Evolutionary conservation across 2,329 filamentous ascomycete species (phyloP).

Genomic region (Exophiala sideris): DNA sequence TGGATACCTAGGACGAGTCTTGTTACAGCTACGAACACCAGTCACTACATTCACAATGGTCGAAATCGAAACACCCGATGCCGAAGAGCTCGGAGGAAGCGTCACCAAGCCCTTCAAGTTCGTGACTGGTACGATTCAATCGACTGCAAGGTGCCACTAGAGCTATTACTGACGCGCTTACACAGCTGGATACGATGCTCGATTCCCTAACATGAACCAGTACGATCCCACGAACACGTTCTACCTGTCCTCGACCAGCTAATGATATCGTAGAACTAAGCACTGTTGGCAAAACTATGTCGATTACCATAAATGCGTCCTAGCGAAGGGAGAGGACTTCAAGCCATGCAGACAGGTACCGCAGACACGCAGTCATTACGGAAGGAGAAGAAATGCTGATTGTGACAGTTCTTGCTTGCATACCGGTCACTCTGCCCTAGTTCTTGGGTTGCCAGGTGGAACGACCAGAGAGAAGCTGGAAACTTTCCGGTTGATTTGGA

Average conservation of each 20-base stretch:
- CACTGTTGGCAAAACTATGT: conserved; percentile 99
- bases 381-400: conserved; percentile 5
- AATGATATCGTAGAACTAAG: conserved; percentile 62
- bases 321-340: conserved; percentile 98
- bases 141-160: conserved; percentile 9
- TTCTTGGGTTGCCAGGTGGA: conserved; percentile 91
- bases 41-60: conserved; percentile 68
- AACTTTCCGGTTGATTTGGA: conserved; percentile 49
- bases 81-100: conserved; percentile 72
- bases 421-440: conserved; percentile 98
- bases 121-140: conserved; percentile 38
- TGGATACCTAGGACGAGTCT: conserved; percentile 26
- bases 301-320: conserved; percentile 99
- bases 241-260: conserved; percentile 8
- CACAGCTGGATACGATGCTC: conserved; percentile 80
- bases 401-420: conserved; percentile 80
- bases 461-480: conserved; percentile 76
- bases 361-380: neutral
- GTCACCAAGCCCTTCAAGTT: conserved; percentile 97
- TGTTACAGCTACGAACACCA: conserved; percentile 35
- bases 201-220: conserved; percentile 93
- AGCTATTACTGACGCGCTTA: conserved; percentile 26
- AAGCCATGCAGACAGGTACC: conserved; percentile 91
- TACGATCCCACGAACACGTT: conserved; percentile 32
- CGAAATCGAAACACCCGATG: conserved; percentile 60